Evolutionary conservation across 2,329 filamentous ascomycete genomes (phyloP).

Genomic region (Pseudogymnoascus sp.): DNA sequence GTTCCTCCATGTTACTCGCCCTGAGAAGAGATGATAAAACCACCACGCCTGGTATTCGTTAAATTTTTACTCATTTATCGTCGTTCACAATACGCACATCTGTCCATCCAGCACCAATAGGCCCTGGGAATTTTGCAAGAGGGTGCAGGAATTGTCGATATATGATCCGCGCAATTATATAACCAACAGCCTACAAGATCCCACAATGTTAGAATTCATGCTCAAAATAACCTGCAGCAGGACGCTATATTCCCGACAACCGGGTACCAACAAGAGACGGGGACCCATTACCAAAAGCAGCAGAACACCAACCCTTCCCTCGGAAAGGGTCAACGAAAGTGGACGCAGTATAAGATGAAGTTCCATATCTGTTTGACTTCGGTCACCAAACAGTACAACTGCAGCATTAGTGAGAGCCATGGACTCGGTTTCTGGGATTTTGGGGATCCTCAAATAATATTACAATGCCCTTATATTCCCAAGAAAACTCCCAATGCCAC

Average conservation of each 20-base stretch:
- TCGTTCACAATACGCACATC: slow-evolving; percentile 14
- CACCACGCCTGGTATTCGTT: slow-evolving; percentile 26
- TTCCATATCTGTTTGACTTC: slow-evolving; percentile 4
- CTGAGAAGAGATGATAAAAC: slow-evolving; percentile 4
- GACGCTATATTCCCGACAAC: not conserved
- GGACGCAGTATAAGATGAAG: slow-evolving; percentile 2
- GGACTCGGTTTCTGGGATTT: slow-evolving; percentile 5
- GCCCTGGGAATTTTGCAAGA: slow-evolving; percentile 24
- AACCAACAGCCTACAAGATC: not conserved
- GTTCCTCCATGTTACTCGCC: slow-evolving; percentile 3
- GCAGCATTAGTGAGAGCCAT: slow-evolving; percentile 7
- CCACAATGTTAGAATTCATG: not conserved
- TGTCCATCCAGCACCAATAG: slow-evolving; percentile 21
- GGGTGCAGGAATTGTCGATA: slow-evolving; percentile 20
- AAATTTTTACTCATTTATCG: slow-evolving; percentile 26
- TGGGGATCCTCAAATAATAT: slow-evolving; percentile 5
- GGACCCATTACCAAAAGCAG: slow-evolving; percentile 7
- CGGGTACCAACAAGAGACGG: not conserved
- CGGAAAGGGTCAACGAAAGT: not conserved
- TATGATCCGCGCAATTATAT: not conserved
- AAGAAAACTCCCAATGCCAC: not conserved
- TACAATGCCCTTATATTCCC: not conserved
- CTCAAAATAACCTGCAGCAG: not conserved
- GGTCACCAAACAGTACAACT: not conserved
- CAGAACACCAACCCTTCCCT: not conserved